Evolutionary conservation across 2,329 filamentous ascomycete species (phyloP).

Genomic region (Cladosporium colombiae): DNA sequence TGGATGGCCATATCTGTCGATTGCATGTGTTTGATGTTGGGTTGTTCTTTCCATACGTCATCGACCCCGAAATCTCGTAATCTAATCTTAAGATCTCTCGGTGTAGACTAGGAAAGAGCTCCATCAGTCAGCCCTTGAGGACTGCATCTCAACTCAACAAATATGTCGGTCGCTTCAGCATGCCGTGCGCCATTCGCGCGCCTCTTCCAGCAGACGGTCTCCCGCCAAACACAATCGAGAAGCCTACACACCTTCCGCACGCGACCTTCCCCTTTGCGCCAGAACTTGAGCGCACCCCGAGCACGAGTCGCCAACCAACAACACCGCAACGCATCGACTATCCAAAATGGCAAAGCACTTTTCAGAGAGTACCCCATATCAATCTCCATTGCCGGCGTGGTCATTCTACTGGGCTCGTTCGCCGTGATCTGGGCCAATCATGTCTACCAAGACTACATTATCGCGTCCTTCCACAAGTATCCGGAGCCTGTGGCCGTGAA

Average conservation of each 20-base stretch:
- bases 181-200: conserved; percentile 9
- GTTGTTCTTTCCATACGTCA: background rate
- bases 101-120: background rate
- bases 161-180: conserved; percentile 10
- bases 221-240: conserved; percentile 25
- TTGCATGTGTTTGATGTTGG: background rate
- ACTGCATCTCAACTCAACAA: background rate
- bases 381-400: conserved; percentile 25
- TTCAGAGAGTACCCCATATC: conserved; percentile 9
- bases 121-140: background rate
- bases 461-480: conserved; percentile 55
- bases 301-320: conserved; percentile 21
- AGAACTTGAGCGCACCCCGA: background rate
- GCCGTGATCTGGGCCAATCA: conserved; percentile 48
- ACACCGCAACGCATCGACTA: conserved; percentile 26
- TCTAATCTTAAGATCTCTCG: background rate
- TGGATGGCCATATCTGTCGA: background rate
- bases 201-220: conserved; percentile 6
- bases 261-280: conserved; percentile 11
- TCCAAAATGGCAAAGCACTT: conserved; percentile 20
- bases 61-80: background rate
- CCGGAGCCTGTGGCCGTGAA: conserved; percentile 74
- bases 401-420: conserved; percentile 42
- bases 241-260: conserved; percentile 25
- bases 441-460: conserved; percentile 50